phyloP scores from a whole-genome alignment of 805 yeast genomes.

The Schizosaccharomyces cryophilus region DNA sequence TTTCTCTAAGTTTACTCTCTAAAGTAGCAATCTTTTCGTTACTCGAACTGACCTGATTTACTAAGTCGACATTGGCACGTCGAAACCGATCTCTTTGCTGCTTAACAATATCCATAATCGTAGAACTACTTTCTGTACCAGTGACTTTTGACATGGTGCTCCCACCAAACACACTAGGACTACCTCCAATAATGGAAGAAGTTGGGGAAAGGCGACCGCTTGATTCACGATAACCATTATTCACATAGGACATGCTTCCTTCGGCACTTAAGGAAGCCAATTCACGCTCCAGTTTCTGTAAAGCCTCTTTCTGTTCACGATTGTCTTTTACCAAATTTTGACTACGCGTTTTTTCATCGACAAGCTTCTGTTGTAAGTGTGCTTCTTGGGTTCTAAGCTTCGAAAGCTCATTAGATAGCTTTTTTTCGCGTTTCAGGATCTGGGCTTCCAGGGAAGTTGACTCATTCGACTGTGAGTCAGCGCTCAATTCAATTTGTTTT shows the following conservation, averaged over 20 bases:
- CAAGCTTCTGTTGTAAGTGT: slow-evolving; percentile 19
- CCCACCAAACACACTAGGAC: slow-evolving; percentile 4
- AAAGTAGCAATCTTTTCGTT: slow-evolving; percentile 30
- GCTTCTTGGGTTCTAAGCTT: slow-evolving; percentile 20
- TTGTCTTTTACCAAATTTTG: slow-evolving; percentile 24
- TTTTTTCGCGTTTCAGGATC: neutral
- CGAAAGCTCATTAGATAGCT: slow-evolving; percentile 19
- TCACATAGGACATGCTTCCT: slow-evolving; percentile 2
- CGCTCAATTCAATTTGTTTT: slow-evolving; percentile 20
- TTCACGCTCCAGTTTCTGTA: slow-evolving; percentile 29
- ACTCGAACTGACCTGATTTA: slow-evolving; percentile 47
- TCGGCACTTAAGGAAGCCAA: neutral
- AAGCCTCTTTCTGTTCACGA: slow-evolving; percentile 46
- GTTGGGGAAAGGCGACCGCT: slow-evolving; percentile 19
- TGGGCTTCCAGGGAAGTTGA: slow-evolving; percentile 11
- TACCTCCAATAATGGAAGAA: slow-evolving; percentile 14
- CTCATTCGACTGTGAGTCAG: slow-evolving; percentile 13
- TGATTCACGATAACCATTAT: neutral
- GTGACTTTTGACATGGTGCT: neutral
- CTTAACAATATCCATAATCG: slow-evolving; percentile 61
- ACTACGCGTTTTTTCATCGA: slow-evolving; percentile 17
- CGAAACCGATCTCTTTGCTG: slow-evolving; percentile 89
- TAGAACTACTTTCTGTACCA: slow-evolving; percentile 12
- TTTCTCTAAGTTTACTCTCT: slow-evolving; percentile 34
- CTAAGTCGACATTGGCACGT: slow-evolving; percentile 57